Base-by-base conservation (phyloP, 345 rosid species). In the Murraya paniculata region DNA sequence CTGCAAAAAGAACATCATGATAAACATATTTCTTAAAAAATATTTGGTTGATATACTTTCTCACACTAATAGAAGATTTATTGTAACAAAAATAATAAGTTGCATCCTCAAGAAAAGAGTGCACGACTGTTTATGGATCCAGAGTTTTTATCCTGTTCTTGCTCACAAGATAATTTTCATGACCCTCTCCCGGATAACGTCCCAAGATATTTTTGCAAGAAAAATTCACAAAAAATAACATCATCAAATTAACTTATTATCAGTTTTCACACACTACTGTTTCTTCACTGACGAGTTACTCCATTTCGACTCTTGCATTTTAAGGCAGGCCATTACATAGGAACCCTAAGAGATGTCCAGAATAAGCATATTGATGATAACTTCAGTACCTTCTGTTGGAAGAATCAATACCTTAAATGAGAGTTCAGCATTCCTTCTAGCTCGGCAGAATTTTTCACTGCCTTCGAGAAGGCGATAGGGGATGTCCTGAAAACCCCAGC, bases 401-500 rank as follows among this genome's bases (percentile, higher is more conserved):
- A 25, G 50, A 39, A 65, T 62, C 41, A 68, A 33, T 85, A 93
- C 99, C 98, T 92, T 77, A 93, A 88, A 83, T 95, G 99, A 84
- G 90, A 88, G 77, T 89, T 89, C 74, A 75, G 85, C 99, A 93
- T 93, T 79, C 99, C 99, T 82, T 89, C 91, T 81, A 95, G 81
- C 81, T 95, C 99, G 0, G 92, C 86, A 25, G 87, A 81, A 70
- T 95, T 93, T 83, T 95, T 95, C 80, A 95, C 78, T 66, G 99
- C 98, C 89, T 95, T 95, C 33, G 90, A 87, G 72, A 90, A 76
- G 59, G 97, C 89, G 74, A 95, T 82, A n/a, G 99, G 99, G 59
- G 98, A 95, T 56, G 82, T 78, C 90, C 77, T 90, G 71, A 84
- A 91, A 77, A 93, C 82, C 66, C 96, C 95, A 79, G 81, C 77